Evolutionary conservation across 306 rosid genomes (phyloP), one percentile per base, ranked within the genome.

Genomic region (Cicer judaicum): DNA sequence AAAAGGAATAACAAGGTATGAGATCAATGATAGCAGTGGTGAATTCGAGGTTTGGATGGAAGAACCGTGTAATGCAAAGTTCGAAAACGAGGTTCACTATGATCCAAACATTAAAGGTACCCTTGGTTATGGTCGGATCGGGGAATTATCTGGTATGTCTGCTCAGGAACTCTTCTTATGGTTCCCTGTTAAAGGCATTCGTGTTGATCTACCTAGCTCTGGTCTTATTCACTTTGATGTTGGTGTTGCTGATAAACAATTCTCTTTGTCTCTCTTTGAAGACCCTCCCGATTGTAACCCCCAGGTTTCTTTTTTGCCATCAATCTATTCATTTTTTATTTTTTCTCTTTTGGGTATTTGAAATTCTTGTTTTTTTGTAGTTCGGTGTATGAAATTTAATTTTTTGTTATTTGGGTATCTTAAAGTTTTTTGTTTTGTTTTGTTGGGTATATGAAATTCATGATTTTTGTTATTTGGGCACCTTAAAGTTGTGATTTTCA

Each of bases 231-330:
- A 93, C 76, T 93, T 93, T 24, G 97, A 93, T 73, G 97, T 93
- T 21, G 97, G 97, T 43, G 97, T 93, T n/a, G 93, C 92, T 0
- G 93, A 90, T 53, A 93, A 93, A 82, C 98, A 93, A 70, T 93
- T 90, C 79, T 88, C 98, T 15, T 34, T 90, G 38, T 93, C 98
- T 0, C 90, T 91, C 10, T 93, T 91, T 40, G 93, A 90, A 47
- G 83, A 80, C 3, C 95, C 96, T 8, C 92, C 92, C 6, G 89
- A 85, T 87, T 93, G 96, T 63, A 79, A 83, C 34, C 84, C 84
- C 1, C 21, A 80, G 84, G 83, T 78, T 59, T 59, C 0, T 73
- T n/a, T 3, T 50, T 43, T 21, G 2, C 7, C 38, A 7, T 8
- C 15, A 0, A 7, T 12, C 7, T 2, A 4, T 0, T 0, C 3